Evolutionary conservation across 768 basidiomycete genomes (phyloP).

Genomic region (Tylopilus felleus): DNA sequence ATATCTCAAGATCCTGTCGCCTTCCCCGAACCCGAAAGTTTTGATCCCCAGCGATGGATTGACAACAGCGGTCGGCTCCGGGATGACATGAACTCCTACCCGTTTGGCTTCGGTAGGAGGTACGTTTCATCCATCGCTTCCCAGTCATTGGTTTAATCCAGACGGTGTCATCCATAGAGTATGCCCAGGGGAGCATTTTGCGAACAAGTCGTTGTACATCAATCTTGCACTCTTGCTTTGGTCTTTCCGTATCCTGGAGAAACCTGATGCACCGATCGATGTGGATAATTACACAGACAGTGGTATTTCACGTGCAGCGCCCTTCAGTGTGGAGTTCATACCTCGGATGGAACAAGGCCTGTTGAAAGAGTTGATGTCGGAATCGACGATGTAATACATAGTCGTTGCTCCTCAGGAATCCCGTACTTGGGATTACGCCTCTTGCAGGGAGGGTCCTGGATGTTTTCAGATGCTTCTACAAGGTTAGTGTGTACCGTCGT

Average conservation of each 20-base stretch:
- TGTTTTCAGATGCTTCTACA: too few relatives aligned
- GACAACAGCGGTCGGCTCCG: conserved; percentile 38
- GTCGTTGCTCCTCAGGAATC: too few relatives aligned
- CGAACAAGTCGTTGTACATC: conserved; percentile 47
- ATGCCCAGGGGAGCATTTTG: conserved; percentile 60
- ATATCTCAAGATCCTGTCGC: conserved; percentile 22
- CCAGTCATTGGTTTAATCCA: not conserved
- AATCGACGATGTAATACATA: too few relatives aligned
- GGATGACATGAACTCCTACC: conserved; percentile 42
- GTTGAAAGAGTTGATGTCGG: too few relatives aligned
- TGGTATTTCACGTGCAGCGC: too few relatives aligned
- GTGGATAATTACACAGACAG: conserved; percentile 25
- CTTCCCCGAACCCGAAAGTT: conserved; percentile 39
- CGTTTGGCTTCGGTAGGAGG: conserved; percentile 52
- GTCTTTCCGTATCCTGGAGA: conserved; percentile 53
- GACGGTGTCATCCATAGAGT: conserved; percentile 33
- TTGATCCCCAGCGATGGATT: conserved; percentile 57
- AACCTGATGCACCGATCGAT: conserved; percentile 52
- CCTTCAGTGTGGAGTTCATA: too few relatives aligned
- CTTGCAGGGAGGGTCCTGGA: too few relatives aligned
- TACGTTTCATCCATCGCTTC: not conserved
- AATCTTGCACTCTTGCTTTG: conserved; percentile 61
- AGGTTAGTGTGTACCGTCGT: too few relatives aligned
- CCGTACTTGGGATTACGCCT: too few relatives aligned
- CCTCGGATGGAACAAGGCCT: too few relatives aligned